Evolutionary conservation across 106 monocot genomes (phyloP), one percentile per base, ranked within the genome.

Genomic region (Vanilla planifolia): DNA sequence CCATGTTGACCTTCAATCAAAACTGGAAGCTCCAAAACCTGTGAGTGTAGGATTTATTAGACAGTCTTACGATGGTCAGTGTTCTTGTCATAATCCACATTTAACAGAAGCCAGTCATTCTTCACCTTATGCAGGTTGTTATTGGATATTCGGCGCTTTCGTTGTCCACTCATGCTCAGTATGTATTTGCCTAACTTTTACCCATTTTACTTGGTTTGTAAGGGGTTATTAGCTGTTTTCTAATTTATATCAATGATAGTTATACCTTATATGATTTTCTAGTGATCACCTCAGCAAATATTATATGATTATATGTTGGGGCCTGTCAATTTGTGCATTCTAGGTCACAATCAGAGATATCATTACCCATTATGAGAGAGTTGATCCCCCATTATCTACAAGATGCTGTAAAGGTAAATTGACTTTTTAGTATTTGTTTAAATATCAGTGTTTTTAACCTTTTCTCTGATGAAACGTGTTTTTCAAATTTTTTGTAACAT

Each of bases 11-110:
- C 88, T 98, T 60, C 96, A 92, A 85, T 80, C 77, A 63, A 98
- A 92, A 69, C 85, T 79, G 43, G 96, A 98, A 80, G 84, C 96
- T 62, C 96, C 96, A 21, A 98, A 98, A 75, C 92, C 96, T 67
- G 96, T 98, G 77, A 65, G 80, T 35, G 17, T 57, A 56, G 16
- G 48, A 30, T 16, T 21, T 64, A 23, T 34, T 37, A 10, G 44
- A 13, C 41, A 16, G 26, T 8, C 33, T 51, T 61, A 8, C 42
- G 35, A n/a, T 5, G 23, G 46, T 32, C 3, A 52, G 2, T 43
- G 10, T 33, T 17, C 25, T n/a, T 55, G n/a, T n/a, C n/a, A n/a
- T 33, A 5, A 35, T 5, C 20, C 57, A 34, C 33, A 30, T 5
- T 6, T 53, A 29, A 53, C 25, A 10, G 32, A 44, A 14, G 45